These are phyloP conservation scores for Porcisia hertigi DNA, from an alignment of 208 protist genomes.

Conservation along the genomic window DNA sequence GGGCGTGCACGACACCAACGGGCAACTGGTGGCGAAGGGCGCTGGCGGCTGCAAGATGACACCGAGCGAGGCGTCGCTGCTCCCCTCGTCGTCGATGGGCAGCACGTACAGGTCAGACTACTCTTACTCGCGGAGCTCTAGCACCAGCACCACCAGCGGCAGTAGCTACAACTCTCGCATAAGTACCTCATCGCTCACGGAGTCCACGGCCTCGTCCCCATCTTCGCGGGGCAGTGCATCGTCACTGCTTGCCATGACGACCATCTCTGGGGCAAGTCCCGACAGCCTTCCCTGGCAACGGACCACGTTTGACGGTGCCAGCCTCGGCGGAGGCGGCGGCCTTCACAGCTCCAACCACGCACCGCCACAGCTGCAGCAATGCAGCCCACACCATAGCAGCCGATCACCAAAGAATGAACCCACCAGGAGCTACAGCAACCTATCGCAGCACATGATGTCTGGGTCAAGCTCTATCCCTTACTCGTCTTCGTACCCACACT, in stretches of 20 bases:
- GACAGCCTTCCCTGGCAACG: slow-evolving; percentile 1
- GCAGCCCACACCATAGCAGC: not conserved
- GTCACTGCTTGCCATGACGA: slow-evolving; percentile 11
- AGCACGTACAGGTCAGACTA: not conserved
- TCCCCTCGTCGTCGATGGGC: not conserved
- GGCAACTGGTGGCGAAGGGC: not conserved
- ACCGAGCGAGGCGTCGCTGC: not conserved
- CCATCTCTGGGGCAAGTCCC: not conserved
- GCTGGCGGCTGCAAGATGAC: not conserved
- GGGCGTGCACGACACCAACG: not conserved
- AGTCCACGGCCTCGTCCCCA: not conserved
- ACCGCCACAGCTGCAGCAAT: not conserved
- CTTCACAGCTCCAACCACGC: not conserved
- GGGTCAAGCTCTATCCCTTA: not conserved
- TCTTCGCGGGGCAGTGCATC: not conserved
- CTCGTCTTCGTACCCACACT: slow-evolving; percentile 6
- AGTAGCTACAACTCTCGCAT: slow-evolving; percentile 1
- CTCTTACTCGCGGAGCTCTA: slow-evolving; percentile 1
- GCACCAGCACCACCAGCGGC: not conserved
- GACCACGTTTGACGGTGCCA: not conserved
- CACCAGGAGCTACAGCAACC: slow-evolving; percentile 13
- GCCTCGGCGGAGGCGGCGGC: not conserved
- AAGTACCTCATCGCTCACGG: not conserved
- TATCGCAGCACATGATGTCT: not conserved
- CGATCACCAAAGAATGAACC: not conserved